A percentile compares a stretch with the other conserved stretches of the same genome.
Conservation (phyloP, 345 rosid species). For the Anacardium occidentale region DNA sequence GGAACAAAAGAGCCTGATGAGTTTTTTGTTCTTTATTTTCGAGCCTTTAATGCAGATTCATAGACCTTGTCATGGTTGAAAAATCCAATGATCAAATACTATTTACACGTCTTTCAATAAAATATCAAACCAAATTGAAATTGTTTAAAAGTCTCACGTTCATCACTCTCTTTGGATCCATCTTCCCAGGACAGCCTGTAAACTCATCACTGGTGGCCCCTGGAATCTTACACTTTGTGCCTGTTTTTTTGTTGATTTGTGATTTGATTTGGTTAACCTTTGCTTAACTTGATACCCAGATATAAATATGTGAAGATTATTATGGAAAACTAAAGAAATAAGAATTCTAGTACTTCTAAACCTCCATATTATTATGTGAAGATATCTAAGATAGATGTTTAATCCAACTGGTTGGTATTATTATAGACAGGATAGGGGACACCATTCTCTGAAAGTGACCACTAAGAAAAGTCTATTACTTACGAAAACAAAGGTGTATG, state of each 20-base stretch:
- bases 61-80: neutral
- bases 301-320: too few relatives aligned
- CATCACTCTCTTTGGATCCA: conserved; percentile 2
- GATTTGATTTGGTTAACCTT: neutral
- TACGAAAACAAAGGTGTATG: neutral
- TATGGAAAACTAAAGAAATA: too few relatives aligned
- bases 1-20: neutral
- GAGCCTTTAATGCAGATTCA: neutral
- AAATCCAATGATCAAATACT: too few relatives aligned
- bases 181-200: conserved; percentile 19
- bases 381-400: conserved; percentile 5
- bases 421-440: too few relatives aligned
- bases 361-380: neutral
- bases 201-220: neutral
- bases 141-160: conserved; percentile 13
- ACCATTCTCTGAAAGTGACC: neutral
- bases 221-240: neutral
- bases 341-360: too few relatives aligned
- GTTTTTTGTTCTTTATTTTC: neutral
- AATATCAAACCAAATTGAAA: neutral
- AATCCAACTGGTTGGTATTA: neutral
- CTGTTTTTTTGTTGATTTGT: neutral
- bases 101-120: conserved; percentile 8
- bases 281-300: too few relatives aligned
- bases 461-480: neutral